phyloP scores from a whole-genome alignment of 257 asterid species.

The Solanum peruvianum region DNA sequence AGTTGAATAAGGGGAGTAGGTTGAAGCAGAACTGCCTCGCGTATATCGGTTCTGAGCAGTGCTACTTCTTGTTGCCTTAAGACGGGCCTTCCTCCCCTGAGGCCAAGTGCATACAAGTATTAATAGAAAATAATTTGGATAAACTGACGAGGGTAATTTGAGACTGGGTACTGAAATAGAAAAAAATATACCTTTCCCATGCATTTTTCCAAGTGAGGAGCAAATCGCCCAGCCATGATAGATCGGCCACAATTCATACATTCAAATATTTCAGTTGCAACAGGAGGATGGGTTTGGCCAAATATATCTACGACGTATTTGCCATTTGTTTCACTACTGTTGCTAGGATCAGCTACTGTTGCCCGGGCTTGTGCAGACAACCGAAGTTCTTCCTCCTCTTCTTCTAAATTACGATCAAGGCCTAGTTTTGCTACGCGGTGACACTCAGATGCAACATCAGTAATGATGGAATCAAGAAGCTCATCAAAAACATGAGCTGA shows the following conservation, averaged over 20 bases:
- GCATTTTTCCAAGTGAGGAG: constrained; percentile 98
- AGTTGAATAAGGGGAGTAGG: constrained; percentile 29
- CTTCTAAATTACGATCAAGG: constrained; percentile 74
- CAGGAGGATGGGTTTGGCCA: constrained; percentile 88
- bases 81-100: constrained; percentile 97
- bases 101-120: not conserved
- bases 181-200: constrained; percentile 81
- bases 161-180: not conserved
- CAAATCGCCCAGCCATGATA: constrained; percentile 80
- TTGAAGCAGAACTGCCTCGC: constrained; percentile 42
- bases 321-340: constrained; percentile 62
- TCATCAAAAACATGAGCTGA: constrained; percentile 44
- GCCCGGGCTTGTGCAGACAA: constrained; percentile 79
- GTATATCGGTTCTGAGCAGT: constrained; percentile 64
- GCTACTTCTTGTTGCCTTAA: constrained; percentile 76
- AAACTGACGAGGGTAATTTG: not conserved
- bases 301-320: constrained; percentile 84
- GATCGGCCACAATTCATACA: constrained; percentile 93
- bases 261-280: constrained; percentile 70
- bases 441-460: constrained; percentile 93
- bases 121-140: not conserved
- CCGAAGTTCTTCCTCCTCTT: constrained; percentile 77
- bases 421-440: constrained; percentile 84
- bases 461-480: constrained; percentile 65
- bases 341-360: constrained; percentile 62